These are phyloP conservation scores for Sporothrix mexicana DNA, from an alignment of 2,329 filamentous ascomycete genomes.

Conservation along the genomic window DNA sequence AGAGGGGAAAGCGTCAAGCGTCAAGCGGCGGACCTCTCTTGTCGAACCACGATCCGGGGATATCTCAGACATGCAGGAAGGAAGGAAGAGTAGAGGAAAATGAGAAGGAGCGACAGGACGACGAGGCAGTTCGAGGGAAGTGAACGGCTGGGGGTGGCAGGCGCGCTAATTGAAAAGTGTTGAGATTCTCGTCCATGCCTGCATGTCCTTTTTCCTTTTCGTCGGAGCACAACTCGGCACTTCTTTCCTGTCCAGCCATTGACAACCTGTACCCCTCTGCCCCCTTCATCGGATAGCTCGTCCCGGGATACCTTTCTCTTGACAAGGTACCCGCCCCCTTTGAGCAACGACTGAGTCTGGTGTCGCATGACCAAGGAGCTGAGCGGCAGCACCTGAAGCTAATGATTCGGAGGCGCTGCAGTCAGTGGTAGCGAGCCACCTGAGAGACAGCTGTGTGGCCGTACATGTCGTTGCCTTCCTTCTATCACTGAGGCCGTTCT, in stretches of 20 bases:
- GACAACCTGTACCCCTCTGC: too few species aligned
- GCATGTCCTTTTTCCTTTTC: neutral
- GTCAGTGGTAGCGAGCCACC: neutral
- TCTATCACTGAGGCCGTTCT: too few species aligned
- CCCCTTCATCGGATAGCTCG: neutral
- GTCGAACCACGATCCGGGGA: neutral
- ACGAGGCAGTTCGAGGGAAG: neutral
- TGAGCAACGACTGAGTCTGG: neutral
- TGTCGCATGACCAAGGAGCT: neutral
- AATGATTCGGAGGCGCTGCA: neutral
- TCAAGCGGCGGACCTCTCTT: neutral
- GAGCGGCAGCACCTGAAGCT: neutral
- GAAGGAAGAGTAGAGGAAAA: neutral
- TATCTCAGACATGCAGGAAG: constrained; percentile 24
- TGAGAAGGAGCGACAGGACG: neutral
- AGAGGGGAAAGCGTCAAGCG: constrained; percentile 23
- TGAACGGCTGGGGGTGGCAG: neutral
- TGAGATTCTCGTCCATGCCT: neutral
- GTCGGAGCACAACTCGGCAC: constrained; percentile 10
- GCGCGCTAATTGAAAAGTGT: neutral
- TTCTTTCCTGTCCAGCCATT: neutral
- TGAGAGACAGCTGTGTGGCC: neutral
- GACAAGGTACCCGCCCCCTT: neutral
- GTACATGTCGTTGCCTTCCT: neutral
- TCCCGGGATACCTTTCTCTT: neutral